These are phyloP conservation scores for Mucor ambiguus DNA, from an alignment of 371 early-diverging fungal species.

Conservation along the genomic window DNA sequence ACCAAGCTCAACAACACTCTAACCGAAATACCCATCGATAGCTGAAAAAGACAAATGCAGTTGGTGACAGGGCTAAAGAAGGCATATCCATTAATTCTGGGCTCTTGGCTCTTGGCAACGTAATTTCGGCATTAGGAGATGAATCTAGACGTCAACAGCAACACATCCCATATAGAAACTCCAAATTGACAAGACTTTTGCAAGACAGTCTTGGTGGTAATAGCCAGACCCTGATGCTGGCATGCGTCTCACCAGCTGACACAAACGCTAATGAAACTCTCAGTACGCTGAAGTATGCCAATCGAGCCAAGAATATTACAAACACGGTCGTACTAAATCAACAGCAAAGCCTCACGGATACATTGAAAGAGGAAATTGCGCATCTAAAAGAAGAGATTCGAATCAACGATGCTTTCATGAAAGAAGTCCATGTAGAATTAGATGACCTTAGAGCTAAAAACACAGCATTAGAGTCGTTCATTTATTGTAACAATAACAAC, in stretches of 20 bases:
- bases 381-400: conserved; percentile 15
- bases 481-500: neutral
- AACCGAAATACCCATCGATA: conserved; percentile 11
- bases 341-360: conserved; percentile 15
- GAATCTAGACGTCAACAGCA: conserved; percentile 67
- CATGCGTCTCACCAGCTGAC: conserved; percentile 80
- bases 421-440: conserved; percentile 27
- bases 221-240: conserved; percentile 86
- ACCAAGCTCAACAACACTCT: neutral
- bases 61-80: conserved; percentile 95
- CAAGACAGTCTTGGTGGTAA: conserved; percentile 74
- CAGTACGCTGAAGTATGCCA: conserved; percentile 89
- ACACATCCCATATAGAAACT: conserved; percentile 95
- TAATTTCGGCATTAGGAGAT: conserved; percentile 95
- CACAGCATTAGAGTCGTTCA: neutral
- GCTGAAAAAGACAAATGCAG: conserved; percentile 92
- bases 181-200: conserved; percentile 70
- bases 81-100: conserved; percentile 98
- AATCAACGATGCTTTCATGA: conserved; percentile 26
- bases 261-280: conserved; percentile 80
- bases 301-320: conserved; percentile 80
- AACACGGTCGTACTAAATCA: conserved; percentile 65
- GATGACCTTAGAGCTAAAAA: conserved; percentile 18
- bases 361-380: conserved; percentile 17
- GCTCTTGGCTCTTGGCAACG: conserved; percentile 96